Evolutionary conservation across 805 yeast species (phyloP).

Genomic region (Lachancea fermentati): DNA sequence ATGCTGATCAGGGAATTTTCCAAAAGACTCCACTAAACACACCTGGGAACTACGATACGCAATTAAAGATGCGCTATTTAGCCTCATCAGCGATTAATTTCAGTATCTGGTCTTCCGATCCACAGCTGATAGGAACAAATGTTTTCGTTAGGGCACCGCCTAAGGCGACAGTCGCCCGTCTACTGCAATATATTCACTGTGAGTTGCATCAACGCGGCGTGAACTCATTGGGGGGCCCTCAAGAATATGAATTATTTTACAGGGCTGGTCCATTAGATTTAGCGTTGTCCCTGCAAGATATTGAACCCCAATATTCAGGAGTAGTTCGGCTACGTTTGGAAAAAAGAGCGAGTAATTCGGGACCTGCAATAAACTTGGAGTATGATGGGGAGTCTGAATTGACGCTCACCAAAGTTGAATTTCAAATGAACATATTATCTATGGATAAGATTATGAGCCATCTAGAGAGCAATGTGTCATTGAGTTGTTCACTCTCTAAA

Average conservation of each 20-base stretch:
- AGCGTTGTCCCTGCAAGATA: constrained; percentile 12
- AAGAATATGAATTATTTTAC: constrained; percentile 11
- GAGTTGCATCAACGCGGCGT: constrained; percentile 1
- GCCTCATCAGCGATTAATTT: constrained; percentile 17
- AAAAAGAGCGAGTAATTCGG: constrained; percentile 2
- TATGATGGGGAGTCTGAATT: constrained; percentile 17
- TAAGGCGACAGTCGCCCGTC: constrained; percentile 18
- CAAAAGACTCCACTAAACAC: too few relatives aligned
- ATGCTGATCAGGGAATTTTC: too few relatives aligned
- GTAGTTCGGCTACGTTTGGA: constrained; percentile 16
- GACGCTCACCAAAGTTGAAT: constrained; percentile 12
- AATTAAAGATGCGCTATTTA: constrained; percentile 10
- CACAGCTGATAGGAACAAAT: constrained; percentile 10
- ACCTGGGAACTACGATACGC: too few relatives aligned
- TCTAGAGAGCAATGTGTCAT: constrained; percentile 8
- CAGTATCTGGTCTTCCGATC: constrained; percentile 20
- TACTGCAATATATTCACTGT: constrained; percentile 27
- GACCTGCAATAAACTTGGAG: constrained; percentile 10
- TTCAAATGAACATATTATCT: constrained; percentile 22
- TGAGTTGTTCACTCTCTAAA: constrained; percentile 15
- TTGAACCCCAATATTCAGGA: constrained; percentile 12
- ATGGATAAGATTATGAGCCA: constrained; percentile 15
- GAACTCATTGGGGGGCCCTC: constrained; percentile 6
- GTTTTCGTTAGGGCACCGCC: constrained; percentile 24
- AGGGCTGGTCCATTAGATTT: constrained; percentile 9